Evolutionary conservation across 2,329 filamentous ascomycete genomes (phyloP), one percentile per base, ranked within the genome.

Genomic region (Colletotrichum sp.): DNA sequence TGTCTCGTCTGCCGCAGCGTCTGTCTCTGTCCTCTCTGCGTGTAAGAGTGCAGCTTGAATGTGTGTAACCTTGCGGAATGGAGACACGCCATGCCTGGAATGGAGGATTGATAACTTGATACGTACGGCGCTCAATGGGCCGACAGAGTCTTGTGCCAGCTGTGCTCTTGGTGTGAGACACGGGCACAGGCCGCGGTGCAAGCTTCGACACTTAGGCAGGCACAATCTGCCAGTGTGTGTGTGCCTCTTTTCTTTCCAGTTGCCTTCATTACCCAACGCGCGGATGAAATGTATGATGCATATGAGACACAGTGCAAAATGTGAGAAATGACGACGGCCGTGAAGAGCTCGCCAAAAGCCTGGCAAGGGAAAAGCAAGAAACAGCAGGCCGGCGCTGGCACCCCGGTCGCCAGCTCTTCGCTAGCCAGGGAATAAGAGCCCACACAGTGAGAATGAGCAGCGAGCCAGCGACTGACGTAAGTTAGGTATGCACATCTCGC

Each of bases 21-120:
- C 44, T 52, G 44, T 52, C 44, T 52, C 44, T 52, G 44, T 52
- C 44, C 44, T 21, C 57, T 44, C 16, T 67, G 30, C 52, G 49
- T 30, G 66, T 39, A 24, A 39, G 52, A 39, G 57, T 8, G 30
- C 30, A 60, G 24, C 68, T 57, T 70, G 69, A 73, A 76, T 69
- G 63, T 69, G 73, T 76, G 73, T 73, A 76, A 76, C 73, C 18
- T 15, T 76, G 69, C 26, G 70, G 70, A 76, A 76, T 76, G 73
- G 70, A 76, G 57, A 49, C 64, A 60, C 70, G 57, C 57, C 73
- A 36, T 24, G 21, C n/a, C 60, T 68, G 73, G 73, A 76, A 76
- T 76, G 73, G 69, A 76, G 71, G 32, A 69, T 30, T 73, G 73
- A 76, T 76, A 65, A 72, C 39, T 64, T 36, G 73, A 44, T 64